Evolutionary conservation across 2,329 filamentous ascomycete genomes (phyloP).

Genomic region (Lecanicillium sp.): DNA sequence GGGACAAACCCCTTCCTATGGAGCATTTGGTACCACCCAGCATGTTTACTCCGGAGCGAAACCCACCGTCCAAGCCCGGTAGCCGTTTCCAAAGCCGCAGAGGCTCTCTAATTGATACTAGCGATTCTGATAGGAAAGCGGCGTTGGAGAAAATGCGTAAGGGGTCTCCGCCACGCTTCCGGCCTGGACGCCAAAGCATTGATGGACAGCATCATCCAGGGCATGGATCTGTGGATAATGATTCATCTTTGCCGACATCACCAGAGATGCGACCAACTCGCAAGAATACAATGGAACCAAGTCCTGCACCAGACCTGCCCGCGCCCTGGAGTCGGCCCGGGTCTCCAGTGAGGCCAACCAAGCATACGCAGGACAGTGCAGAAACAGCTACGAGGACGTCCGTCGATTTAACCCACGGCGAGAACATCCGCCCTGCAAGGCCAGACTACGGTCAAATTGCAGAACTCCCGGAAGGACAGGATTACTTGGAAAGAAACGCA

Average conservation of each 20-base stretch:
- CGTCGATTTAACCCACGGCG: too few relatives aligned
- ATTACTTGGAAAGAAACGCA: constrained; percentile 20
- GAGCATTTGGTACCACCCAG: constrained; percentile 24
- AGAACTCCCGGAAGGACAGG: constrained; percentile 5
- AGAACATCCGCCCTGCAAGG: too few relatives aligned
- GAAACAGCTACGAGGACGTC: too few relatives aligned
- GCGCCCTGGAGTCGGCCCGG: constrained; percentile 52
- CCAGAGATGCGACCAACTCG: constrained; percentile 41
- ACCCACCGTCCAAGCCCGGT: constrained; percentile 16
- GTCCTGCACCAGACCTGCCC: constrained; percentile 55
- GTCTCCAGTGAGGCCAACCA: constrained; percentile 45
- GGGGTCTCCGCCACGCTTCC: constrained; percentile 16
- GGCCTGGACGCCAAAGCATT: constrained; percentile 32
- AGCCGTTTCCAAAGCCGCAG: constrained; percentile 25
- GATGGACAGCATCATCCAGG: constrained; percentile 35
- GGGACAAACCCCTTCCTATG: constrained; percentile 29
- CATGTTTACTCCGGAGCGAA: constrained; percentile 24
- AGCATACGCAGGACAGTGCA: too few relatives aligned
- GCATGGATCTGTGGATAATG: constrained; percentile 34
- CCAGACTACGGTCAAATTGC: too few relatives aligned
- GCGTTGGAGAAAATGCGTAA: constrained; percentile 13
- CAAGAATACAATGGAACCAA: constrained; percentile 44
- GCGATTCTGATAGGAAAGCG: constrained; percentile 29
- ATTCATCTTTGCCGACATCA: constrained; percentile 40
- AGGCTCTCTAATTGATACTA: constrained; percentile 29